Percentiles rank a stretch among this genome's conserved stretches.
Conservation (phyloP, 108 stramenopile genomes). For the Skeletonema menzelii region DNA sequence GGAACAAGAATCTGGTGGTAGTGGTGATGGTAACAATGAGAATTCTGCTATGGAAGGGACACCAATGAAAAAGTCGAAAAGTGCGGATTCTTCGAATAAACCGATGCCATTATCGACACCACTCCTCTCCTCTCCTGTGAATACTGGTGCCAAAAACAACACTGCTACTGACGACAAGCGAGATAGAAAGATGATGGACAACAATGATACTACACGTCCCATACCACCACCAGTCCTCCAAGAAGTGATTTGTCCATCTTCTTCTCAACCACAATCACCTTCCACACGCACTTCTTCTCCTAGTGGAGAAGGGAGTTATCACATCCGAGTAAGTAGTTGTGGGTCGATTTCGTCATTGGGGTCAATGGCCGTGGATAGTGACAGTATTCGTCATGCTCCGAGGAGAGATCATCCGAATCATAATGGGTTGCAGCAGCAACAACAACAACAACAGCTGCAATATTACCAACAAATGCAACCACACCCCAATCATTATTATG, state of each 20-base stretch:
- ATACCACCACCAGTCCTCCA: background rate
- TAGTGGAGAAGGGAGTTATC: conserved; percentile 16
- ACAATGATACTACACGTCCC: background rate
- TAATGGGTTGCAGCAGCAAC: background rate
- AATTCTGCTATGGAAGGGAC: background rate
- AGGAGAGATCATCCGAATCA: background rate
- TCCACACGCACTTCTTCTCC: conserved; percentile 2
- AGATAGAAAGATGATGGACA: background rate
- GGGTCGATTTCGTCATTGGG: conserved; percentile 39
- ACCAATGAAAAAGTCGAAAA: background rate
- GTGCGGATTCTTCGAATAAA: background rate
- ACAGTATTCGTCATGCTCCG: conserved; percentile 1
- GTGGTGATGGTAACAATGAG: background rate
- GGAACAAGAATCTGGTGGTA: too few species aligned
- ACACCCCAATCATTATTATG: background rate
- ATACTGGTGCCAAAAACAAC: background rate
- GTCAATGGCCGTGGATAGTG: conserved; percentile 30
- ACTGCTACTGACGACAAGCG: background rate
- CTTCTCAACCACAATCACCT: conserved; percentile 9
- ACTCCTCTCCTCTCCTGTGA: background rate
- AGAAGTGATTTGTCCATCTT: conserved; percentile 20
- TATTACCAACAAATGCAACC: background rate
- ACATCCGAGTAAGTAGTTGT: conserved; percentile 29
- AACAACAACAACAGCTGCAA: conserved; percentile 11
- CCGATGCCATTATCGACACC: background rate